Evolutionary conservation across 805 yeast species (phyloP), one percentile per base, ranked within the genome.

Genomic region (Komagataella pseudopastoris): DNA sequence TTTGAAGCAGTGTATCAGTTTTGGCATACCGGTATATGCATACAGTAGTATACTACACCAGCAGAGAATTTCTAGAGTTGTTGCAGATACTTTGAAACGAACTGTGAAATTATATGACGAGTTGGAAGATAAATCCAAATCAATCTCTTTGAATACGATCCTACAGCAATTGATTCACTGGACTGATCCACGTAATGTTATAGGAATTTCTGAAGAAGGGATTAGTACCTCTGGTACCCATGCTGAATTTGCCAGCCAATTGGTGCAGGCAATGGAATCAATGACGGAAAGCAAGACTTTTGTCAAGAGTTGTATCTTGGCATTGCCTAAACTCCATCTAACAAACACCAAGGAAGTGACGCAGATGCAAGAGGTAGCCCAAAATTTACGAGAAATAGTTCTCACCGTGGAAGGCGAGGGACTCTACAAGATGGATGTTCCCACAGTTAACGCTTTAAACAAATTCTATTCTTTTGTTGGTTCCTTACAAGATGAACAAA

Each of bases 1-100:
- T 14, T 69, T 90, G 54, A 72, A 81, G 49, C 97, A 90, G 63
- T 85, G 86, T 0, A 75, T 90, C 53, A 79, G 93, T 7, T 90
- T 87, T 60, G 89, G 96, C 62, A 72, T 90, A 16, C 96, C 97
- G 0, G 95, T 86, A 0, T 88, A 86, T 63, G 81, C 93, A 44
- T 85, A 80, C 60, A 85, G 95, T 39, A 89, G 83, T 58, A 69
- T 72, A 0, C 68, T 68, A 16, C 95, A 89, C 62, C 96, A 88
- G 63, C 75, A 72, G 49, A 71, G 81, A 54, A 66, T 89, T 59
- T 74, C 81, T 6, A 66, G 77, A 36, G 74, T 85, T 23, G 81
- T 84, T 30, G 78, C 82, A 3, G 91, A 85, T 64, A 78, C 86
- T 2, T 65, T 86, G 45, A 68, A 71, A 51, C 70, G 93, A 58